A percentile compares a stretch with the other conserved stretches of the same genome.
Conservation (phyloP, 225 moss, liverwort and hornwort genomes). For the Polytrichum formosum region DNA sequence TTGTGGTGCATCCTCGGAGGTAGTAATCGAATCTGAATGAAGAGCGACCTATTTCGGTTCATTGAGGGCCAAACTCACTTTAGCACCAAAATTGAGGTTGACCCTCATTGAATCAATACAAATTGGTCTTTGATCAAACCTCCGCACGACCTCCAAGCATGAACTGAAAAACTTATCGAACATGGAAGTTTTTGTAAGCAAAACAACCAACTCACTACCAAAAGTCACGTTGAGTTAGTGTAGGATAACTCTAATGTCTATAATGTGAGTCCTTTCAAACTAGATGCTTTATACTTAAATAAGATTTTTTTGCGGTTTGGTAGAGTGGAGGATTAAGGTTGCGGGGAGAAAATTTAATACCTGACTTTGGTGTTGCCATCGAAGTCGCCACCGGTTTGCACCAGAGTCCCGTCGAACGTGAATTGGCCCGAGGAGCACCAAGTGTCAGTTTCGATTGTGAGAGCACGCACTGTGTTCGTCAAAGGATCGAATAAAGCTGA, state of each 20-base stretch:
- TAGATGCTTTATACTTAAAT: background rate
- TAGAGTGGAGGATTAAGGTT: background rate
- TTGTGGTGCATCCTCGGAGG: too few species aligned
- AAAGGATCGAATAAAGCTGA: slow-evolving; percentile 63
- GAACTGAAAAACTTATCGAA: too few species aligned
- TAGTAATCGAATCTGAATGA: too few species aligned
- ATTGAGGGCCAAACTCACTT: too few species aligned
- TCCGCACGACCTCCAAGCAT: too few species aligned
- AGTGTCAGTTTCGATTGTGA: slow-evolving; percentile 61
- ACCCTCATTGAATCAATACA: too few species aligned
- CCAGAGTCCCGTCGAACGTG: slow-evolving; percentile 53
- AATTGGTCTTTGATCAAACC: too few species aligned
- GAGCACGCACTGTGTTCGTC: slow-evolving; percentile 58
- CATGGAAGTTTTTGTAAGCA: too few species aligned
- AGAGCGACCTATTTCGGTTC: too few species aligned
- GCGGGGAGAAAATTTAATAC: background rate
- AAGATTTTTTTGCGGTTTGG: background rate
- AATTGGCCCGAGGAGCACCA: slow-evolving; percentile 76
- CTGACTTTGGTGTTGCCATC: slow-evolving; percentile 59
- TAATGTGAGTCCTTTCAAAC: background rate
- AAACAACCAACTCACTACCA: too few species aligned
- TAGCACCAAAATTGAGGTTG: too few species aligned
- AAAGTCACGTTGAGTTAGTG: too few species aligned
- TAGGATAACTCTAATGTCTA: background rate
- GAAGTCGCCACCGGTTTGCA: slow-evolving; percentile 76